phyloP scores from a whole-genome alignment of 441 rosid genomes.

The Erodium moschatum region DNA sequence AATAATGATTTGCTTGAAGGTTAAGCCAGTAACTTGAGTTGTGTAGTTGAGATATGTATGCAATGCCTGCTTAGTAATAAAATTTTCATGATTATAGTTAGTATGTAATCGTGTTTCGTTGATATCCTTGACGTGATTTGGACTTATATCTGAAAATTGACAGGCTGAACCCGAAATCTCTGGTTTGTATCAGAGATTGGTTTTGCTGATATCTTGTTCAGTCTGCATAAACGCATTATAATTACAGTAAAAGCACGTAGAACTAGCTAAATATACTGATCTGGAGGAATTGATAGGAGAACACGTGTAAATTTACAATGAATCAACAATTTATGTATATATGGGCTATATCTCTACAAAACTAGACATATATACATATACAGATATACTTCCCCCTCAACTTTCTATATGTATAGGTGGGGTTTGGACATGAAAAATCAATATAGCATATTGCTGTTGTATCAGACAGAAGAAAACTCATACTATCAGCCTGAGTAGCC shows the following conservation, averaged over 20 bases:
- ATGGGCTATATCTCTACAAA: conserved; percentile 1
- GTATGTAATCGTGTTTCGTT: too few species aligned
- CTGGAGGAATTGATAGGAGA: neutral
- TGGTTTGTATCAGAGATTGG: neutral
- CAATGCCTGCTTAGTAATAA: neutral
- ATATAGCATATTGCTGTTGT: neutral
- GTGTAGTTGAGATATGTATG: neutral
- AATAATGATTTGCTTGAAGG: too few species aligned
- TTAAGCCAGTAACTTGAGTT: too few species aligned
- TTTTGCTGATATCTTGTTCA: neutral
- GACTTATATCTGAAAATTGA: neutral
- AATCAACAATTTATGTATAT: neutral
- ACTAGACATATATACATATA: neutral
- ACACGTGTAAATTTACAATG: neutral
- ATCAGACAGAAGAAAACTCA: neutral
- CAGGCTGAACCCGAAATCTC: neutral
- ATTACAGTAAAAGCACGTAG: too few species aligned
- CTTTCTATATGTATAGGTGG: too few species aligned
- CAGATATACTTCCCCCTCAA: too few species aligned
- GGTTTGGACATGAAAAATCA: too few species aligned
- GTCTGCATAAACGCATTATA: too few species aligned
- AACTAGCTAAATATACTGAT: too few species aligned
- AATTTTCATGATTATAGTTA: too few species aligned
- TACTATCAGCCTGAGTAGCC: conserved; percentile 25
- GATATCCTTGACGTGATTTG: neutral